phyloP scores from a whole-genome alignment of 345 rosid genomes.

The Salix purpurea region DNA sequence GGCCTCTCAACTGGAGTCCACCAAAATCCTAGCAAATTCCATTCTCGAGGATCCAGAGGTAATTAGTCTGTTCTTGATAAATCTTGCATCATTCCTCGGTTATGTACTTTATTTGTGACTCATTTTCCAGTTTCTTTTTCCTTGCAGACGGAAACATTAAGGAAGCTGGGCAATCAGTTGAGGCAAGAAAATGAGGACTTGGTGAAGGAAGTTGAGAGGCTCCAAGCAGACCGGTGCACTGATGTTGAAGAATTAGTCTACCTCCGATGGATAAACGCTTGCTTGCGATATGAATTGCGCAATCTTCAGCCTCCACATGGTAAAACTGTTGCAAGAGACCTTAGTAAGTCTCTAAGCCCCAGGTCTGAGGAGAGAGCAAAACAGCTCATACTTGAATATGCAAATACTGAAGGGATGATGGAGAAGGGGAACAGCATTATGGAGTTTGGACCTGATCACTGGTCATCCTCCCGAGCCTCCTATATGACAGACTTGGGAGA shows the following conservation, averaged over 20 bases:
- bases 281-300: conserved; percentile 76
- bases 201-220: conserved; percentile 54
- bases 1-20: conserved; percentile 49
- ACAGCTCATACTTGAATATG: conserved; percentile 73
- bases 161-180: conserved; percentile 34
- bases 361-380: conserved; percentile 76
- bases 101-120: neutral
- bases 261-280: conserved; percentile 89
- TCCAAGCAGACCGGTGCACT: conserved; percentile 58
- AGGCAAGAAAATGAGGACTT: conserved; percentile 55
- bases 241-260: conserved; percentile 79
- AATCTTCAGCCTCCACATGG: conserved; percentile 58
- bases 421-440: conserved; percentile 29
- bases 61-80: neutral
- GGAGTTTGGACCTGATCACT: conserved; percentile 52
- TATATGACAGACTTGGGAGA: conserved; percentile 47
- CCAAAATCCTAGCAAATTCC: conserved; percentile 52
- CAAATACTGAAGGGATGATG: conserved; percentile 43
- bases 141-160: conserved; percentile 54
- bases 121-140: neutral
- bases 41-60: conserved; percentile 66
- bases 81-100: neutral
- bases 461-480: conserved; percentile 60
- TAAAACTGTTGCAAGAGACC: conserved; percentile 80
- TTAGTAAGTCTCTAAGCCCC: conserved; percentile 72